Evolutionary conservation across 2,329 filamentous ascomycete species (phyloP).

Genomic region (Pestalotiopsis sp.): DNA sequence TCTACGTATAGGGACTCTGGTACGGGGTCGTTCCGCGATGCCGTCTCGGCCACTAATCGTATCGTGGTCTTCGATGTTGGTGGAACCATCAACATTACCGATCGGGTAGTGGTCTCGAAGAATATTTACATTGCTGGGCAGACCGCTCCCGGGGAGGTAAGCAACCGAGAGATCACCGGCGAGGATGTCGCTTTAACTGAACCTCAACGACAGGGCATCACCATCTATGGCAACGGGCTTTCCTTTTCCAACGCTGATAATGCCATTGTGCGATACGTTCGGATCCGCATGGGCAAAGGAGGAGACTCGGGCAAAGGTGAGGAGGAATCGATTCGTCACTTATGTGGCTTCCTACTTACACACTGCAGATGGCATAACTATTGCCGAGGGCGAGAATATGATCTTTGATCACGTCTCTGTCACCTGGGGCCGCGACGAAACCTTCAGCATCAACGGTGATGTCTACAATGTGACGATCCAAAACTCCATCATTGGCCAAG

Average conservation of each 20-base stretch:
- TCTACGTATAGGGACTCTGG: constrained; percentile 41
- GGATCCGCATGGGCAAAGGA: constrained; percentile 54
- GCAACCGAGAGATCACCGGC: constrained; percentile 20
- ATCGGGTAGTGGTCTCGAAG: constrained; percentile 47
- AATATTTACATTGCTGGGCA: constrained; percentile 53
- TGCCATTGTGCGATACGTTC: constrained; percentile 56
- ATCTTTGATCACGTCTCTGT: constrained; percentile 59
- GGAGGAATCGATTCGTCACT: not conserved
- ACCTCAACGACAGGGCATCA: constrained; percentile 37
- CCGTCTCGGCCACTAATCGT: constrained; percentile 48
- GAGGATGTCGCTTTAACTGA: not conserved
- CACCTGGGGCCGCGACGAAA: constrained; percentile 59
- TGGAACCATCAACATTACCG: constrained; percentile 50
- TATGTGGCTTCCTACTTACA: not conserved
- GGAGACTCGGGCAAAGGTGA: constrained; percentile 49
- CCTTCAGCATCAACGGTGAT: constrained; percentile 52
- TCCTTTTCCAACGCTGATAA: constrained; percentile 55
- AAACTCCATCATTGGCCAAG: constrained; percentile 56
- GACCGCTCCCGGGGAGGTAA: constrained; percentile 50
- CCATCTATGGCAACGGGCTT: constrained; percentile 56
- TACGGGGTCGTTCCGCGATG: constrained; percentile 51
- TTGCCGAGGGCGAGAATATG: constrained; percentile 54
- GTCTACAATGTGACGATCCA: constrained; percentile 53
- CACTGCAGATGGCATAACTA: constrained; percentile 47
- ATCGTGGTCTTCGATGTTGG: constrained; percentile 53